Percentiles rank a stretch among this genome's conserved stretches.
Conservation (phyloP, 2,329 filamentous ascomycete genomes). For the Colletotrichum agaves region DNA sequence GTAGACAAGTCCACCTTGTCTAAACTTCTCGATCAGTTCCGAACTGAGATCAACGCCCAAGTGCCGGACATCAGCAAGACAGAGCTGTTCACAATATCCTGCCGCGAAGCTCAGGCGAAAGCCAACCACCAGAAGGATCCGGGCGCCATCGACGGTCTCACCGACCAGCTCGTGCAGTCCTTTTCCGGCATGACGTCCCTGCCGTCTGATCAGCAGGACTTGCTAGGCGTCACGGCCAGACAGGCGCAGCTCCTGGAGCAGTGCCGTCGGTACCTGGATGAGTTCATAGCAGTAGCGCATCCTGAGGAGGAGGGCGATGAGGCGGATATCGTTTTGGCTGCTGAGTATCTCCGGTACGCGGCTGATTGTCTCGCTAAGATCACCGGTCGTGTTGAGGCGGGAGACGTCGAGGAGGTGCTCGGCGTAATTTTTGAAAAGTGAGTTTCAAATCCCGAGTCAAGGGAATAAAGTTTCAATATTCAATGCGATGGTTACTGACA, state of each 20-base stretch:
- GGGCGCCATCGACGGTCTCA: slow-evolving; percentile 76
- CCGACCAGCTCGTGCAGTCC: slow-evolving; percentile 71
- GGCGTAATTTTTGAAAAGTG: slow-evolving; percentile 98
- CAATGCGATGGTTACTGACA: slow-evolving; percentile 12
- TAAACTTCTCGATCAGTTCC: slow-evolving; percentile 55
- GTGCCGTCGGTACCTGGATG: slow-evolving; percentile 77
- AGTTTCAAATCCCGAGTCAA: slow-evolving; percentile 48
- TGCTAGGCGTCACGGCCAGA: slow-evolving; percentile 89
- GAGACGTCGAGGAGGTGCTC: slow-evolving; percentile 94
- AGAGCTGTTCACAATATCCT: slow-evolving; percentile 74
- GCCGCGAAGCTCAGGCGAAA: slow-evolving; percentile 65
- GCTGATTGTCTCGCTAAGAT: slow-evolving; percentile 85
- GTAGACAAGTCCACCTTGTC: slow-evolving; percentile 50
- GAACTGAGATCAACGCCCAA: slow-evolving; percentile 47
- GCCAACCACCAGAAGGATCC: slow-evolving; percentile 53
- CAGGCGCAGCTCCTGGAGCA: slow-evolving; percentile 83
- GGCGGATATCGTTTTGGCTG: slow-evolving; percentile 87
- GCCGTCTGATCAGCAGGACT: slow-evolving; percentile 79
- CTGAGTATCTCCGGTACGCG: slow-evolving; percentile 86
- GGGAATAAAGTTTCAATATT: neutral
- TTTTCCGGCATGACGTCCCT: slow-evolving; percentile 80
- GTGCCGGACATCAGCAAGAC: slow-evolving; percentile 53
- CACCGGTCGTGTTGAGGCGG: slow-evolving; percentile 84
- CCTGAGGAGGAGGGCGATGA: slow-evolving; percentile 54
- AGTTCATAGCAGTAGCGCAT: slow-evolving; percentile 73